These are phyloP conservation scores for Eucommia ulmoides DNA, from an alignment of 257 asterid genomes.

Conservation along the genomic window DNA sequence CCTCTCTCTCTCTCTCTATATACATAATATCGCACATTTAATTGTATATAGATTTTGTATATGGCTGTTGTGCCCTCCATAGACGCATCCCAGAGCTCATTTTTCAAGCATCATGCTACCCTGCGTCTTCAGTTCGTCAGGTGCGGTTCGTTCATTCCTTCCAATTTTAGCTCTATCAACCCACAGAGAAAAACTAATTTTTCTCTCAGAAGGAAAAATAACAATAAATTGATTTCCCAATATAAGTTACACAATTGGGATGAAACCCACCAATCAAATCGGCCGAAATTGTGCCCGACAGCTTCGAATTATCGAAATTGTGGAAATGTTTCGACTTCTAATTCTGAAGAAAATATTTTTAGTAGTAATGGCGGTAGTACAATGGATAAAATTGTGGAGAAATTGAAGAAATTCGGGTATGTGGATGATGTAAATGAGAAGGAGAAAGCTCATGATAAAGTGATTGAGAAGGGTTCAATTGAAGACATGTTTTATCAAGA, in stretches of 20 bases:
- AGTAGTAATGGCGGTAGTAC: constrained; percentile 57
- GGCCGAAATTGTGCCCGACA: constrained; percentile 29
- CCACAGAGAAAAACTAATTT: constrained; percentile 27
- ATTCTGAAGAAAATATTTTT: constrained; percentile 50
- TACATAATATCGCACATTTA: neutral
- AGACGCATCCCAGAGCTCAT: constrained; percentile 51
- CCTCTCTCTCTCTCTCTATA: neutral
- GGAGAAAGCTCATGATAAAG: constrained; percentile 20
- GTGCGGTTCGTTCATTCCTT: constrained; percentile 29
- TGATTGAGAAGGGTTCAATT: constrained; percentile 59
- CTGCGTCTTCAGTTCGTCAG: constrained; percentile 35
- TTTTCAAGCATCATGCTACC: constrained; percentile 28
- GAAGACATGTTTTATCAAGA: constrained; percentile 78
- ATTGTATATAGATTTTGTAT: constrained; percentile 12
- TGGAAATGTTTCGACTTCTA: constrained; percentile 56
- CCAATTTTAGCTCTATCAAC: constrained; percentile 22
- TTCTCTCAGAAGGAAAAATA: constrained; percentile 20
- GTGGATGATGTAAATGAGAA: constrained; percentile 45
- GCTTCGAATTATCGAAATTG: constrained; percentile 41
- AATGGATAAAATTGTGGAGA: constrained; percentile 86
- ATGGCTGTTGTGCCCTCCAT: constrained; percentile 46
- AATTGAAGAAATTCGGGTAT: constrained; percentile 79
- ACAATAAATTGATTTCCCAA: constrained; percentile 13
- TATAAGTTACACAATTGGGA: constrained; percentile 59
- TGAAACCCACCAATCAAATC: constrained; percentile 20